phyloP scores from a whole-genome alignment of 805 yeast genomes.

The Blastobotrys parvus region DNA sequence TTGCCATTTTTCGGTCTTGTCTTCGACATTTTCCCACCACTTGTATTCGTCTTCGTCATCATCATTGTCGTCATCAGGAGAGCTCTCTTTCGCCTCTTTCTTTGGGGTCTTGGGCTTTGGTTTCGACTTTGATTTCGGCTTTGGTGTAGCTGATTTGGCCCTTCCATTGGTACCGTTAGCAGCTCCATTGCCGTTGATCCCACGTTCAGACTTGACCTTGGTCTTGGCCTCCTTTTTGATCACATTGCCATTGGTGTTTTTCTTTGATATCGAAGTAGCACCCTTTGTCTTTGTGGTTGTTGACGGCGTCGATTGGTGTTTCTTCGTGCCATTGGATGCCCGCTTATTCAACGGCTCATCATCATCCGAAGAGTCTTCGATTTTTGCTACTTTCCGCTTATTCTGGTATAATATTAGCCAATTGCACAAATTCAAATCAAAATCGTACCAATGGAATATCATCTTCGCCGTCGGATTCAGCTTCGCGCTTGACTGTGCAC shows the following conservation, averaged over 20 bases:
- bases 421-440: no score
- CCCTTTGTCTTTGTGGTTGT: background rate
- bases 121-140: background rate
- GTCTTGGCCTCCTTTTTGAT: constrained; percentile 9
- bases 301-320: background rate
- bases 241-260: constrained; percentile 1
- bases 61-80: constrained; percentile 19
- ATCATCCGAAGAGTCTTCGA: constrained; percentile 1
- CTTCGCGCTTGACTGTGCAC: background rate
- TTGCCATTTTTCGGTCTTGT: constrained; percentile 79
- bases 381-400: background rate
- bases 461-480: constrained; percentile 2
- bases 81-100: constrained; percentile 6
- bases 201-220: constrained; percentile 2
- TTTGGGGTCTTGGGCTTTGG: constrained; percentile 5
- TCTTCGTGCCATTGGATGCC: no score
- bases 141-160: constrained; percentile 4
- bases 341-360: constrained; percentile 5
- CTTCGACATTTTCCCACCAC: constrained; percentile 74
- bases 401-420: background rate
- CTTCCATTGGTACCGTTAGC: background rate
- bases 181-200: background rate
- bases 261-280: background rate
- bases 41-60: constrained; percentile 42
- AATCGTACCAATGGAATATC: constrained; percentile 6